phyloP scores from a whole-genome alignment of 1,139 yeast species.

The Kurtzmaniella quercitrusa region DNA sequence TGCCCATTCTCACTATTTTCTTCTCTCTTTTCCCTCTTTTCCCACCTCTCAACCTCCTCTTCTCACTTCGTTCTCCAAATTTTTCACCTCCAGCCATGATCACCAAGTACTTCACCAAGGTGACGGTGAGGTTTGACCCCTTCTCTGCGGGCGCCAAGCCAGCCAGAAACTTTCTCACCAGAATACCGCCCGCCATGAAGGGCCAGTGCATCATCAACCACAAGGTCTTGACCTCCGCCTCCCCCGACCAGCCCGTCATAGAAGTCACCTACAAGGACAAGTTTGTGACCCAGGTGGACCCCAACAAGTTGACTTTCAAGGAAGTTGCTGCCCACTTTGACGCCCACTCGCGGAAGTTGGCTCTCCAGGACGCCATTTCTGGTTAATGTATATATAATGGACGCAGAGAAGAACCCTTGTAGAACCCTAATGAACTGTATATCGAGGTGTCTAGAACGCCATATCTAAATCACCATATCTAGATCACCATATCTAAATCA shows the following conservation, averaged over 20 bases:
- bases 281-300: constrained; percentile 63
- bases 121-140: constrained; percentile 77
- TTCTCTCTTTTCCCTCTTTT: background rate
- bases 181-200: constrained; percentile 70
- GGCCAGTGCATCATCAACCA: constrained; percentile 47
- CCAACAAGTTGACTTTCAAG: constrained; percentile 45
- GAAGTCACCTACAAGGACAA: constrained; percentile 84
- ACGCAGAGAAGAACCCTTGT: background rate
- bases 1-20: background rate
- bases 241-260: constrained; percentile 53
- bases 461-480: too few species aligned
- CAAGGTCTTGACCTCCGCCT: constrained; percentile 45
- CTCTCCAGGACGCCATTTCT: constrained; percentile 58
- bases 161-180: constrained; percentile 74
- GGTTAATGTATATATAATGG: constrained; percentile 11
- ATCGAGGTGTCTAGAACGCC: too few species aligned
- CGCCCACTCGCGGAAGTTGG: constrained; percentile 66
- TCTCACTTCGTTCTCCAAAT: background rate
- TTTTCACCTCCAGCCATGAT: constrained; percentile 47
- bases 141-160: constrained; percentile 70
- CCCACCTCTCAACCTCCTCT: background rate
- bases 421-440: too few species aligned
- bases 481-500: too few species aligned
- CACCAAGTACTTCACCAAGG: constrained; percentile 77
- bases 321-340: constrained; percentile 59